Conservation (phyloP, 2,329 filamentous ascomycete genomes). For the Trichophyton simii region DNA sequence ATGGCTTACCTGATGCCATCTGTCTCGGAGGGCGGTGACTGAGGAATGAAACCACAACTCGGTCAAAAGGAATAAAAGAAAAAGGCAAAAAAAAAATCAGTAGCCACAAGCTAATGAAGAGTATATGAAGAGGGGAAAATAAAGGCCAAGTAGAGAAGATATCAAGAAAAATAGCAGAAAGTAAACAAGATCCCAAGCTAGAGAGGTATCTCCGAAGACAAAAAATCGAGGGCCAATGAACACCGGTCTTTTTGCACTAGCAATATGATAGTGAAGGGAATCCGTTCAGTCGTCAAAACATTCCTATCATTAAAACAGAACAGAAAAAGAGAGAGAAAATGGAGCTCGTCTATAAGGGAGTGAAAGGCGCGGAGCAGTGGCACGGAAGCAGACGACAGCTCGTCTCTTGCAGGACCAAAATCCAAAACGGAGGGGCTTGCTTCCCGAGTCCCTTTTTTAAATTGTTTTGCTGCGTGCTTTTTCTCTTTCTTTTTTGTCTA, state of each 20-base stretch:
- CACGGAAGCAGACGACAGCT: neutral
- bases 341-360: conserved; percentile 7
- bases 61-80: neutral
- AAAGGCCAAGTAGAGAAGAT: neutral
- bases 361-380: conserved; percentile 4
- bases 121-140: neutral
- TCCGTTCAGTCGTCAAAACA: conserved; percentile 25
- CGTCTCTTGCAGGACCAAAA: neutral
- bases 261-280: conserved; percentile 7
- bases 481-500: neutral
- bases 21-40: neutral
- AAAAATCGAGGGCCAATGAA: conserved; percentile 4
- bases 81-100: conserved; percentile 1
- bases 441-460: neutral
- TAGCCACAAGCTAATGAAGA: neutral
- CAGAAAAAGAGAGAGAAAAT: neutral
- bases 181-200: neutral
- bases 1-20: conserved; percentile 7
- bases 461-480: neutral
- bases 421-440: neutral
- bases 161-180: neutral
- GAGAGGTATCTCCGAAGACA: neutral
- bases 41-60: neutral
- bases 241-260: conserved; percentile 6
- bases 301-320: conserved; percentile 22